Evolutionary conservation across 768 basidiomycete genomes (phyloP), one percentile per base, ranked within the genome.

Genomic region (Albatrellus ellisii): DNA sequence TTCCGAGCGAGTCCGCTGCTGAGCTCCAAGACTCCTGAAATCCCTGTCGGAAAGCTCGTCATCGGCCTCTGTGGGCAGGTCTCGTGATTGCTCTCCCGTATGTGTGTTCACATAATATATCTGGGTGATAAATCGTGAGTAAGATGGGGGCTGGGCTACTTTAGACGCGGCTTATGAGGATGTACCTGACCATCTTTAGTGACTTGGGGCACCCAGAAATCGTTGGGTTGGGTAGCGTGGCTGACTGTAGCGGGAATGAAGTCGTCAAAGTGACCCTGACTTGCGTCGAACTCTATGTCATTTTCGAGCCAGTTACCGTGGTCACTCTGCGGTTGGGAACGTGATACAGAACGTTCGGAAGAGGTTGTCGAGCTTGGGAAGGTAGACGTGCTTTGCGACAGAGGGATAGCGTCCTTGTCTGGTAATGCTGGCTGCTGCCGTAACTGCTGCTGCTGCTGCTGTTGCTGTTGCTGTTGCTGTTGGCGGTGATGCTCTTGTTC

Each of bases 101-200:
- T 83, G 73, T 2, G 87, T 88, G 55, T 98, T 99, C 48, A 88
- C 73, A 62, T 97, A 99, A 67, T 79, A 92, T 57, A 99, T 90
- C 91, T 95, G 24, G 26, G 20, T 17, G n/a, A n/a, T 35, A 39
- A 42, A 17, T 31, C 26, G 28, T 22, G 26, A 26, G 20, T 51
- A 39, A n/a, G 29, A 39, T 36, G 42, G 17, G 35, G 17, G 35
- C n/a, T n/a, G n/a, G n/a, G n/a, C n/a, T n/a, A n/a, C n/a, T 31
- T 11, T 29, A 14, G 36, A 33, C 24, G 36, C 33, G 17, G 27
- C 36, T 6, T 32, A 45, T n/a, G 46, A 42, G 43, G 27, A 60
- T 77, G 56, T 55, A 85, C 90, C 73, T 87, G 86, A 39, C 88
- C 87, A 52, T 85, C 77, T 33, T 69, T 62, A 2, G 84, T 83